Percentiles rank a stretch among this genome's conserved stretches.
Conservation (phyloP, 2,329 filamentous ascomycete genomes). For the Xylaria sp. region DNA sequence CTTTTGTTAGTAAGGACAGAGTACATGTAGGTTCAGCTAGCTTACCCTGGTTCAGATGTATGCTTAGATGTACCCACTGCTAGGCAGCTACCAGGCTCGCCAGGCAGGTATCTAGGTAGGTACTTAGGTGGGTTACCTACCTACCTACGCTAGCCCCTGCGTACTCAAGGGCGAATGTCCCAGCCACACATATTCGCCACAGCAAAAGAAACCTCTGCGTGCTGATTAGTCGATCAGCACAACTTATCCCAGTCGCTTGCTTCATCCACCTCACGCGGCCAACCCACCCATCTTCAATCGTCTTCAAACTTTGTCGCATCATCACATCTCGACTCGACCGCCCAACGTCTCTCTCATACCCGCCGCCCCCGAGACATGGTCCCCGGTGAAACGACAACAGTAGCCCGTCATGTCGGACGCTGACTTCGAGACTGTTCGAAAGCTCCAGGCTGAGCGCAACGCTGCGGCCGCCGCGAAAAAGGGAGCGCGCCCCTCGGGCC, state of each 20-base stretch:
- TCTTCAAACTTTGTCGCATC: slow-evolving; percentile 38
- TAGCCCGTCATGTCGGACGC: slow-evolving; percentile 73
- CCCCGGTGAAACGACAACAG: slow-evolving; percentile 44
- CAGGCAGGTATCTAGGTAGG: no score
- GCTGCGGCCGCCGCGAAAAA: slow-evolving; percentile 81
- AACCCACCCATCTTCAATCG: slow-evolving; percentile 30
- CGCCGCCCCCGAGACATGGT: slow-evolving; percentile 46
- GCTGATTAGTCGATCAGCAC: slow-evolving; percentile 28
- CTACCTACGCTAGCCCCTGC: neutral
- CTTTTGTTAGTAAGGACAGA: no score
- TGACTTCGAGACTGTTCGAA: slow-evolving; percentile 88
- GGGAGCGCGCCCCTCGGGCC: slow-evolving; percentile 80
- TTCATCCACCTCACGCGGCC: slow-evolving; percentile 32
- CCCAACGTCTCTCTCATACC: slow-evolving; percentile 29
- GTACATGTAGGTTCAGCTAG: no score
- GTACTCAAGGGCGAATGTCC: neutral
- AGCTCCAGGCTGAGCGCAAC: slow-evolving; percentile 93
- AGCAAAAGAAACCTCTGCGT: slow-evolving; percentile 7
- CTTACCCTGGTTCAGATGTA: no score
- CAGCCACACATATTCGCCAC: slow-evolving; percentile 36
- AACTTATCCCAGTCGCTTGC: slow-evolving; percentile 26
- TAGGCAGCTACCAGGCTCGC: neutral
- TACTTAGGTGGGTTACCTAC: no score
- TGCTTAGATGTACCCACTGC: no score
- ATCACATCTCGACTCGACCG: slow-evolving; percentile 37